phyloP scores from a whole-genome alignment of 257 asterid species.

The Primulina eburnea region DNA sequence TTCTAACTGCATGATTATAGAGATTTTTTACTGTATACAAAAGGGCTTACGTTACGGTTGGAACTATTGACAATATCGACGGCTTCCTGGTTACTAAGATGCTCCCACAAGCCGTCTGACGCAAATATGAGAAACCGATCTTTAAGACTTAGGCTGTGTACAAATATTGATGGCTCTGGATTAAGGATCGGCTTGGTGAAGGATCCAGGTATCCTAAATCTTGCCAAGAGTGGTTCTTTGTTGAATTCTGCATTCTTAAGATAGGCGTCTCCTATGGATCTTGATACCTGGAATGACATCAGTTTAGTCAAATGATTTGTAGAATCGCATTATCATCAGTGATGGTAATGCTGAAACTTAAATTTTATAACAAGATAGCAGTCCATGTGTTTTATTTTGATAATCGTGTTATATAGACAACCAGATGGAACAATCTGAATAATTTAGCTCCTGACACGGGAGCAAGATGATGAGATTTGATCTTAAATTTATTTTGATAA shows the following conservation, averaged over 20 bases:
- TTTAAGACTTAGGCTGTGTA: slow-evolving; percentile 22
- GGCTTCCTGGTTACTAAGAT: slow-evolving; percentile 32
- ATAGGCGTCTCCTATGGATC: slow-evolving; percentile 36
- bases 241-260: slow-evolving; percentile 31
- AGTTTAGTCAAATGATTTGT: no score
- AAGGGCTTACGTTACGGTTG: slow-evolving; percentile 30
- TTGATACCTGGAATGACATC: slow-evolving; percentile 26
- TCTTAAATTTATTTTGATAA: no score
- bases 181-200: slow-evolving; percentile 26
- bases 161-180: slow-evolving; percentile 32
- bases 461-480: no score
- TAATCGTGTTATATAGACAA: no score
- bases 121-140: slow-evolving; percentile 38
- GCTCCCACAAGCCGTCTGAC: slow-evolving; percentile 40
- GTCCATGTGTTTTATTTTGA: no score
- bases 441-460: no score
- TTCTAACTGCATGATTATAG: no score
- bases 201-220: slow-evolving; percentile 24
- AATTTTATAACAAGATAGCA: no score
- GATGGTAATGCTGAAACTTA: no score
- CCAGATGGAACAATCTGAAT: no score
- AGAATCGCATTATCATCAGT: no score
- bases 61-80: slow-evolving; percentile 28
- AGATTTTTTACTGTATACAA: no score
- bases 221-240: slow-evolving; percentile 28